phyloP scores from a whole-genome alignment of 208 protist species.

The Kentomonas sorsogonicus region DNA sequence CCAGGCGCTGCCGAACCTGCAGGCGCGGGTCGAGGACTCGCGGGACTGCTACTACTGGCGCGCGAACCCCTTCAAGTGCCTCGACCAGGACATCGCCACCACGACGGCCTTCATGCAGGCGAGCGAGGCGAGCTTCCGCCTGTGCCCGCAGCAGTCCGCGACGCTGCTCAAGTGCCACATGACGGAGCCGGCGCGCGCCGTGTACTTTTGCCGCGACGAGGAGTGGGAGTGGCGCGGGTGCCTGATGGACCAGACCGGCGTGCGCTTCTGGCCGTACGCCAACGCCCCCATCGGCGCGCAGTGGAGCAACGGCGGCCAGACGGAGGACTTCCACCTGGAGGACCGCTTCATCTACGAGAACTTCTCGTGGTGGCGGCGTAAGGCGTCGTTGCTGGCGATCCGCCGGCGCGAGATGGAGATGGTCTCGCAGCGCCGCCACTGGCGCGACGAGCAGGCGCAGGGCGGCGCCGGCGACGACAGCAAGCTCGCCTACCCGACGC shows the following conservation, averaged over 20 bases:
- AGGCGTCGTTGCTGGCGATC: constrained; percentile 75
- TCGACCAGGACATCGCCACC: constrained; percentile 75
- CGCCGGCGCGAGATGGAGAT: constrained; percentile 77
- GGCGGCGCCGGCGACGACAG: constrained; percentile 14
- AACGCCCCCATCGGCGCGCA: constrained; percentile 77
- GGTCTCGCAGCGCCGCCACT: constrained; percentile 62
- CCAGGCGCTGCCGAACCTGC: constrained; percentile 77
- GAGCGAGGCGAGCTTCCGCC: constrained; percentile 78
- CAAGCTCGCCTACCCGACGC: constrained; percentile 43
- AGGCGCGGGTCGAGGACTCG: constrained; percentile 50
- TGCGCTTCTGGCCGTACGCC: constrained; percentile 89
- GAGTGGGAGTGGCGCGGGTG: constrained; percentile 92
- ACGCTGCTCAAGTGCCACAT: constrained; percentile 91
- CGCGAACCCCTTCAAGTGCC: constrained; percentile 79
- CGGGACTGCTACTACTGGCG: constrained; percentile 90
- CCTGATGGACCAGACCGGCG: constrained; percentile 86
- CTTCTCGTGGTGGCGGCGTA: constrained; percentile 77
- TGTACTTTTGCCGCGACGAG: constrained; percentile 89
- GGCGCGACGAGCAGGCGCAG: constrained; percentile 49
- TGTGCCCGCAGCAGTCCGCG: constrained; percentile 86
- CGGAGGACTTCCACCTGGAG: constrained; percentile 88
- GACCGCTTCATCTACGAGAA: constrained; percentile 89
- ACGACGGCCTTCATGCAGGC: constrained; percentile 85
- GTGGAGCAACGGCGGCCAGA: constrained; percentile 88
- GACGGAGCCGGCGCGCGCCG: constrained; percentile 83